Percentiles rank a stretch among this genome's conserved stretches.
Conservation (phyloP, 257 asterid genomes). For the Sherardia arvensis region DNA sequence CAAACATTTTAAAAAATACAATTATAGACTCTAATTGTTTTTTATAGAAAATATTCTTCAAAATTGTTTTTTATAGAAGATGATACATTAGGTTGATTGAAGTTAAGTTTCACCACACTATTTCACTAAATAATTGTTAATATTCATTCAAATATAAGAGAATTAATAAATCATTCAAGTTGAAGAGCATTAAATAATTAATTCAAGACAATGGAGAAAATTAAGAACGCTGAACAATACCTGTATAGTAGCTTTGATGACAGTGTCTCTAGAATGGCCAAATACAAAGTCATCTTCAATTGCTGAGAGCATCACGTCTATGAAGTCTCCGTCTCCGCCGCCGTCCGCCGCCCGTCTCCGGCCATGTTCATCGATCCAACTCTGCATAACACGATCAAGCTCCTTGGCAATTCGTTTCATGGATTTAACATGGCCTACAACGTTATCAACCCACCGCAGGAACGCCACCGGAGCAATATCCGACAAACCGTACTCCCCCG, state of each 20-base stretch:
- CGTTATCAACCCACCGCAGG: conserved; percentile 32
- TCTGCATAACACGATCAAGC: conserved; percentile 19
- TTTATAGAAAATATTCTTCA: too few species aligned
- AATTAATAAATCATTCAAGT: too few species aligned
- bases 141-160: too few species aligned
- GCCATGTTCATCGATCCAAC: conserved; percentile 35
- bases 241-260: conserved; percentile 43
- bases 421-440: conserved; percentile 25
- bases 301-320: conserved; percentile 41
- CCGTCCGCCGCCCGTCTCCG: background rate
- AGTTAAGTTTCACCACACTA: too few species aligned
- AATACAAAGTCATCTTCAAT: conserved; percentile 18
- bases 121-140: too few species aligned
- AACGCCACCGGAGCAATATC: conserved; percentile 31
- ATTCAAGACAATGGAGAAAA: too few species aligned
- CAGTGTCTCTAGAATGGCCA: conserved; percentile 24
- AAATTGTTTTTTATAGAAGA: too few species aligned
- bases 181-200: too few species aligned
- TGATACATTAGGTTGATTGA: too few species aligned
- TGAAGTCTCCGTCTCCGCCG: conserved; percentile 30
- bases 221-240: conserved; percentile 16
- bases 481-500: conserved; percentile 25
- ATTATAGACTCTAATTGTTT: too few species aligned
- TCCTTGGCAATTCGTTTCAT: conserved; percentile 37
- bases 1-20: too few species aligned